phyloP scores from a whole-genome alignment of 352 stramenopile species.

The Pythium aristosporum region DNA sequence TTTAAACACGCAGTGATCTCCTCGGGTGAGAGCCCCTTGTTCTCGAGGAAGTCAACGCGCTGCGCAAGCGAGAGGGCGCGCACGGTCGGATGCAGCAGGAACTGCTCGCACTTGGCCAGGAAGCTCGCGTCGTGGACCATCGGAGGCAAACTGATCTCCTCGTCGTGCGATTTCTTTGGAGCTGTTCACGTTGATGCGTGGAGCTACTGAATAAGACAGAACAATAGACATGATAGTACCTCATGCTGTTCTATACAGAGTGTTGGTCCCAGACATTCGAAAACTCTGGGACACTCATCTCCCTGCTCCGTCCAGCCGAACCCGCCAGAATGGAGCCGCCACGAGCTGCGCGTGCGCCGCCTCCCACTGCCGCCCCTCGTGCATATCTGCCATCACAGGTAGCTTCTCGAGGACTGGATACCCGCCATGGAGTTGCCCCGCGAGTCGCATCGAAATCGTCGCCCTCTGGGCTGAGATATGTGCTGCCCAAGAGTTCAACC shows the following conservation, averaged over 20 bases:
- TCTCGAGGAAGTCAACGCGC: constrained; percentile 73
- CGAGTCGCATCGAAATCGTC: not conserved
- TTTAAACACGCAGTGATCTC: constrained; percentile 66
- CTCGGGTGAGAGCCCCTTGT: constrained; percentile 64
- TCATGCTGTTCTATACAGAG: not conserved
- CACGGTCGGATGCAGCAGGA: constrained; percentile 65
- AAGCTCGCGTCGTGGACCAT: constrained; percentile 31
- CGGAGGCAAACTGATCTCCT: not conserved
- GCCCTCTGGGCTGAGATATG: not conserved
- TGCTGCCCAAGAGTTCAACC: not conserved
- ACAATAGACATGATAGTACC: not conserved
- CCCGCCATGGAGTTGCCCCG: not conserved
- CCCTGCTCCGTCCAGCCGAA: not conserved
- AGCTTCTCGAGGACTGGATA: not conserved
- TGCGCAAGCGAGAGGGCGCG: constrained; percentile 63
- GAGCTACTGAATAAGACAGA: not conserved
- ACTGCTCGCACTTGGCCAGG: constrained; percentile 62
- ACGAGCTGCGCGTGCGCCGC: not conserved
- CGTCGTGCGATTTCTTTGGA: not conserved
- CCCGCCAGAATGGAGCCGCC: not conserved
- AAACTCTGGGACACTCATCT: not conserved
- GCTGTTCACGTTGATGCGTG: constrained; percentile 1
- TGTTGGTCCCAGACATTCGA: not conserved
- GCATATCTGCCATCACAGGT: not conserved
- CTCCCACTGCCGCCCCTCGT: not conserved